phyloP scores from a whole-genome alignment of 306 rosid genomes.

The Castanea mollissima region DNA sequence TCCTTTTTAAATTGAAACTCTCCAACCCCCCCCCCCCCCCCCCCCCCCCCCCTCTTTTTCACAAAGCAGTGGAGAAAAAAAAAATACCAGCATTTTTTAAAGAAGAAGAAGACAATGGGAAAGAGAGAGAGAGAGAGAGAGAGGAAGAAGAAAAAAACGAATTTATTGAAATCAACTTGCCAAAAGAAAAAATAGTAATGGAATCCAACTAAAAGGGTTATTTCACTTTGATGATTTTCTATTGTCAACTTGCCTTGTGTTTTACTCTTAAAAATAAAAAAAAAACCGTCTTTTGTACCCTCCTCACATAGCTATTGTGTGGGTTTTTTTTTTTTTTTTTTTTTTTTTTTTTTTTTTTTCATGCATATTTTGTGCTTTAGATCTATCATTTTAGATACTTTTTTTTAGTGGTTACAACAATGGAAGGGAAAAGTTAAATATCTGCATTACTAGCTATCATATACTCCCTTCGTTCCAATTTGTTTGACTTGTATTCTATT shows the following conservation, averaged over 20 bases:
- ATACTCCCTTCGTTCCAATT: too few species aligned
- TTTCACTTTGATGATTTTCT: neutral
- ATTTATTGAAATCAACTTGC: conserved; percentile 4
- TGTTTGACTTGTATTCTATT: too few species aligned
- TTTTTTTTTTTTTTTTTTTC: too few species aligned
- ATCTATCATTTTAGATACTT: too few species aligned
- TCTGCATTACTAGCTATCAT: too few species aligned
- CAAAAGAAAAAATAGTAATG: neutral
- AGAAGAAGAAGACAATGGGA: too few species aligned
- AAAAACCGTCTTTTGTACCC: too few species aligned
- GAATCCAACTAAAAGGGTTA: neutral
- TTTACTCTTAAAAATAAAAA: neutral
- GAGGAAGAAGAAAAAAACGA: neutral
- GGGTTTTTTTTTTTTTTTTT: too few species aligned
- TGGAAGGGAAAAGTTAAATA: too few species aligned
- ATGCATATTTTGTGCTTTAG: too few species aligned
- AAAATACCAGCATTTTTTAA: neutral
- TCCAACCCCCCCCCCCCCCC: neutral
- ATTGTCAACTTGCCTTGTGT: neutral
- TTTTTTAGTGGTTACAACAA: too few species aligned
- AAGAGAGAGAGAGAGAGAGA: neutral
- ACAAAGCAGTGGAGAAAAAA: neutral
- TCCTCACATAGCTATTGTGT: too few species aligned
- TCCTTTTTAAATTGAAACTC: neutral
- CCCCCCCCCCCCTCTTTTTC: neutral